Percentiles rank a stretch among this genome's conserved stretches.
Conservation (phyloP, 2,329 filamentous ascomycete genomes). For the Dactylellina haptotyla region DNA sequence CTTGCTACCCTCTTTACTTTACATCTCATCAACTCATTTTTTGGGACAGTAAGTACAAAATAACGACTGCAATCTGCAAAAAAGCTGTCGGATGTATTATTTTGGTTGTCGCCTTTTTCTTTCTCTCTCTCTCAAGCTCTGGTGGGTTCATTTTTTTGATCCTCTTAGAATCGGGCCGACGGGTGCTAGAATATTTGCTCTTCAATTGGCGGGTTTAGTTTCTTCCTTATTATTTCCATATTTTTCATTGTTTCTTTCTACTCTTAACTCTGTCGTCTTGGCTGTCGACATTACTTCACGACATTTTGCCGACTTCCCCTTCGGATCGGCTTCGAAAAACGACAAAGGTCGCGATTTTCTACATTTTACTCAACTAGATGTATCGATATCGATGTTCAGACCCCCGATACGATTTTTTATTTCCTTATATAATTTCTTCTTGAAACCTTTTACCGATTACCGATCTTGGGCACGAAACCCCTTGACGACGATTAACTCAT, state of each 20-base stretch:
- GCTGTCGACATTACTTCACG: constrained; percentile 35
- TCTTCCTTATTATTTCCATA: constrained; percentile 34
- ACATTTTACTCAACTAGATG: constrained; percentile 6
- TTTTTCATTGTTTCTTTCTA: constrained; percentile 10
- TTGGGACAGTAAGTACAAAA: constrained; percentile 27
- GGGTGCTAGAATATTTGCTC: constrained; percentile 45
- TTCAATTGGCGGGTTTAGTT: constrained; percentile 41
- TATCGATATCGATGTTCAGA: neutral
- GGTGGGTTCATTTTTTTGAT: constrained; percentile 32
- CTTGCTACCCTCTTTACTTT: constrained; percentile 12
- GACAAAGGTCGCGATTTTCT: neutral
- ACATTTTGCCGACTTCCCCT: neutral
- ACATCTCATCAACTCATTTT: constrained; percentile 5
- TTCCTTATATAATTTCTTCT: constrained; percentile 21
- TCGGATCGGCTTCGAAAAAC: constrained; percentile 3
- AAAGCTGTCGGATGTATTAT: constrained; percentile 50
- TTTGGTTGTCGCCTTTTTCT: constrained; percentile 17
- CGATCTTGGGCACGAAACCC: constrained; percentile 24
- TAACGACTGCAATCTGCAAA: constrained; percentile 35
- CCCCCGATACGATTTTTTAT: constrained; percentile 20
- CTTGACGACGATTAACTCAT: constrained; percentile 50
- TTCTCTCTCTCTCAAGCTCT: constrained; percentile 11
- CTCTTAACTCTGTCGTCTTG: too few relatives aligned
- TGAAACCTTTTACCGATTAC: constrained; percentile 33
- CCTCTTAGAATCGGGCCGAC: constrained; percentile 46